Conservation (phyloP, 176 grass and related monocot species). For the sorghum (Sorghum bicolor) region DNA sequence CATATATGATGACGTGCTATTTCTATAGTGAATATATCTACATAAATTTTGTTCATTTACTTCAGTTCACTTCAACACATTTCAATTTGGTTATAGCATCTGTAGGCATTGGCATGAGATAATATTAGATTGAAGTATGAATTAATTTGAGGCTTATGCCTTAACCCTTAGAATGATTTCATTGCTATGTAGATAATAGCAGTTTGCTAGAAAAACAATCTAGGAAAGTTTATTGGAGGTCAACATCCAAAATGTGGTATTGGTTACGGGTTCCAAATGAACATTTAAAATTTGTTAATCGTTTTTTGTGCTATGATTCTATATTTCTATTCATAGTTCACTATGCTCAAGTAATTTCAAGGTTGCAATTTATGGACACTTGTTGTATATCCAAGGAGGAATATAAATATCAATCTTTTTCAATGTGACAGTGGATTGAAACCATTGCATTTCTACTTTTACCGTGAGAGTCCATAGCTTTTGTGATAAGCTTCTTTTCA, state of each 20-base stretch:
- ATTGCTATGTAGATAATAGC: background rate
- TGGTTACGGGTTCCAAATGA: background rate
- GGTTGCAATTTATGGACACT: background rate
- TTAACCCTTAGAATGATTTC: background rate
- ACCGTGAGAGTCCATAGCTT: background rate
- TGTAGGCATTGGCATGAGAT: constrained; percentile 13
- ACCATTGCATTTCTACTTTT: background rate
- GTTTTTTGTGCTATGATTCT: background rate
- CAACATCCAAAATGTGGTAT: background rate
- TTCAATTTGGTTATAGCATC: background rate
- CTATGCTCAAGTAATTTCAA: background rate
- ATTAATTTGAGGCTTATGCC: background rate
- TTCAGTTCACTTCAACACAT: constrained; percentile 8
- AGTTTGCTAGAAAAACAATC: constrained; percentile 8
- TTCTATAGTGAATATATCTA: constrained; percentile 5
- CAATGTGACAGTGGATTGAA: background rate
- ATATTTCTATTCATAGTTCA: background rate
- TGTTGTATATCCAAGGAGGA: background rate
- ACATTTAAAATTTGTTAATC: background rate
- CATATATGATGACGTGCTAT: background rate
- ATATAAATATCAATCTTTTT: background rate
- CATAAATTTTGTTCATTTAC: background rate
- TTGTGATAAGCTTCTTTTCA: background rate
- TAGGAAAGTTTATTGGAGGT: background rate
- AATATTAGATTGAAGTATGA: background rate